These are phyloP conservation scores for Xylariaceae sp. DNA, from an alignment of 2,329 filamentous ascomycete species.

Conservation along the genomic window DNA sequence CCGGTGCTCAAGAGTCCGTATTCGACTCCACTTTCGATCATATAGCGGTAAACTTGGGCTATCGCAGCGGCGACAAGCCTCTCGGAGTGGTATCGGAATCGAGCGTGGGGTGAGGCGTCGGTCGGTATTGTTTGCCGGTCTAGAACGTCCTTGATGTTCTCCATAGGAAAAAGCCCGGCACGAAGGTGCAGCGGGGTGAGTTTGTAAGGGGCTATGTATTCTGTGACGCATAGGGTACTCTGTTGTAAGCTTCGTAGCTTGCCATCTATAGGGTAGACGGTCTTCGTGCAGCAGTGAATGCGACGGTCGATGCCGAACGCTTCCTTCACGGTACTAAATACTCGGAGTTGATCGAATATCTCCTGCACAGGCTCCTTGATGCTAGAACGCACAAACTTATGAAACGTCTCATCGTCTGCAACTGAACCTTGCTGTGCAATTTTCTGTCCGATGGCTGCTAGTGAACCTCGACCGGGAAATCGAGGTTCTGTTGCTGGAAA, in stretches of 20 bases:
- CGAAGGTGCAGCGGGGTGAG: slow-evolving; percentile 42
- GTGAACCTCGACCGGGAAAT: slow-evolving; percentile 27
- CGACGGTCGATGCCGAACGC: slow-evolving; percentile 33
- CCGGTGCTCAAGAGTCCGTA: slow-evolving; percentile 43
- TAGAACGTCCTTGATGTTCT: slow-evolving; percentile 37
- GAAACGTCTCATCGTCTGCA: slow-evolving; percentile 30
- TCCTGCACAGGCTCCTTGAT: slow-evolving; percentile 31
- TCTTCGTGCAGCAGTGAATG: slow-evolving; percentile 30
- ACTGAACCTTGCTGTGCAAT: slow-evolving; percentile 14
- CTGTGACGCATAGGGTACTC: slow-evolving; percentile 33
- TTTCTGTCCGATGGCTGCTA: slow-evolving; percentile 24
- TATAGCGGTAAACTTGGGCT: slow-evolving; percentile 49
- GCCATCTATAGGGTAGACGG: slow-evolving; percentile 22
- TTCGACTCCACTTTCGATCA: slow-evolving; percentile 44
- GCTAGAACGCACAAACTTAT: slow-evolving; percentile 29
- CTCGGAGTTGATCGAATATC: slow-evolving; percentile 31
- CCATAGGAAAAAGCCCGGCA: slow-evolving; percentile 39
- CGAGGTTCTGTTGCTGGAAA: slow-evolving; percentile 22
- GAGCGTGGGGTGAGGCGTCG: not conserved
- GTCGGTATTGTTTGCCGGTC: slow-evolving; percentile 15
- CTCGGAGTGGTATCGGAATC: slow-evolving; percentile 5
- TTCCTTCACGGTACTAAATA: slow-evolving; percentile 16
- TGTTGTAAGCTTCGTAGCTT: not conserved
- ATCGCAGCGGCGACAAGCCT: slow-evolving; percentile 36
- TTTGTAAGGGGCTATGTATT: slow-evolving; percentile 50